Evolutionary conservation across 805 yeast species (phyloP), one percentile per base, ranked within the genome.

Genomic region (Wickerhamomyces hampshirensis): DNA sequence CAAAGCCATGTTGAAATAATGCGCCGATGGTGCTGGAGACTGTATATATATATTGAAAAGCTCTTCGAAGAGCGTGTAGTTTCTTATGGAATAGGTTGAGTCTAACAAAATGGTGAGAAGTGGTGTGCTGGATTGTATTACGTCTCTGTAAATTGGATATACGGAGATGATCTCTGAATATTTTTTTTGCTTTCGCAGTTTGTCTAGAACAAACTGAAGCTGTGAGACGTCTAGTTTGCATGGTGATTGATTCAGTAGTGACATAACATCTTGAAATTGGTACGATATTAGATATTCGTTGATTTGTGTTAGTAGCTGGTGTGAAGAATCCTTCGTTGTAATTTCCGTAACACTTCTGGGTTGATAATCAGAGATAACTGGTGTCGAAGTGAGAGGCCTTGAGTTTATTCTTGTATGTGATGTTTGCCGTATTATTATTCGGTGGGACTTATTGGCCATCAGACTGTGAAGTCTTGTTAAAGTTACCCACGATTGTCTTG

Each of bases 1-100:
- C 19, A 53, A 35, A 3, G 55, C 56, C 30, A 47, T 23, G 28
- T 50, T 51, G 42, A 51, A 44, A 30, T 42, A 32, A 21, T 39
- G 17, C n/a, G 35, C 23, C 4, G 31, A 28, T 9, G 33, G 23
- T 3, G 46, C 28, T 2, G 41, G 26, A 7, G 30, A 28, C 23
- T 44, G 45, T 15, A 51, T 41, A 32, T 53, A 53, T 4, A 17
- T 7, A 5, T 43, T 28, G 29, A 53, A 51, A 1, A 51, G 35
- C 10, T 31, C 34, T 16, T 53, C 58, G 33, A 48, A 51, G 4
- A 40, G 26, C 5, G 24, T 16, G 19, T 42, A 45, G 13, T 42
- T 31, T 17, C 28, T 27, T 7, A 4, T 5, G 13, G 14, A 13
- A 18, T 27, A 39, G 11, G 42, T 10, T 2, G 47, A 30, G n/a